Conservation (phyloP, 2,329 filamentous ascomycete genomes). For the Aschersonia sp. region DNA sequence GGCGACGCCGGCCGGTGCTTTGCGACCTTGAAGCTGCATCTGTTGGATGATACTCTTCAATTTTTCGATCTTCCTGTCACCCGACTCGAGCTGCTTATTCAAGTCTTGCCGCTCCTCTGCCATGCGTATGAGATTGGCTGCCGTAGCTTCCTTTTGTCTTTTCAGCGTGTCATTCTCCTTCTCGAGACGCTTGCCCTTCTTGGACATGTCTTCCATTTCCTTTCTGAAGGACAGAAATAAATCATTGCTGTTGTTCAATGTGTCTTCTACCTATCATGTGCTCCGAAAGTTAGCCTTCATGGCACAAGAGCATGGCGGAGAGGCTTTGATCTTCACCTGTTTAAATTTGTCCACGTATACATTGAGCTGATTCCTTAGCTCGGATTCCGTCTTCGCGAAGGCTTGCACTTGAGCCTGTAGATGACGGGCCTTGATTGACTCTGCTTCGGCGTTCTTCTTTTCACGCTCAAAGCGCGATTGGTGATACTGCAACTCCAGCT, state of each 20-base stretch:
- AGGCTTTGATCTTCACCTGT: conserved; percentile 52
- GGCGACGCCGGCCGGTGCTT: conserved; percentile 50
- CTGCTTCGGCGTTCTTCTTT: conserved; percentile 73
- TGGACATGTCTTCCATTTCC: conserved; percentile 99
- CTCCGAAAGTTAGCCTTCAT: background rate
- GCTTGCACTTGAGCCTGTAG: conserved; percentile 85
- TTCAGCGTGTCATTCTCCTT: conserved; percentile 89
- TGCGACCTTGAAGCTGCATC: conserved; percentile 89
- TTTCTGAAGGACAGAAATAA: conserved; percentile 92
- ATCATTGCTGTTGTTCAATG: conserved; percentile 95
- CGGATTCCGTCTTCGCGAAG: conserved; percentile 90
- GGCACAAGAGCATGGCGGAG: background rate
- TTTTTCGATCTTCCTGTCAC: conserved; percentile 69
- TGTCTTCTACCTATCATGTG: conserved; percentile 73
- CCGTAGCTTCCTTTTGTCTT: conserved; percentile 84
- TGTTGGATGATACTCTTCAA: conserved; percentile 88
- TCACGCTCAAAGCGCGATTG: conserved; percentile 80
- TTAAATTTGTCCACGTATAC: conserved; percentile 99
- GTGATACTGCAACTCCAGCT: conserved; percentile 87
- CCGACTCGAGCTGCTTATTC: conserved; percentile 45
- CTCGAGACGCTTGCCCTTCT: conserved; percentile 92
- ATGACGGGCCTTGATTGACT: conserved; percentile 66
- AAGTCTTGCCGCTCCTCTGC: conserved; percentile 83
- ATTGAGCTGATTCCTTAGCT: conserved; percentile 87
- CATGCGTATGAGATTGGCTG: conserved; percentile 93